Evolutionary conservation across 2,329 filamentous ascomycete genomes (phyloP), one percentile per base, ranked within the genome.

Genomic region (Fusarium burgessii): DNA sequence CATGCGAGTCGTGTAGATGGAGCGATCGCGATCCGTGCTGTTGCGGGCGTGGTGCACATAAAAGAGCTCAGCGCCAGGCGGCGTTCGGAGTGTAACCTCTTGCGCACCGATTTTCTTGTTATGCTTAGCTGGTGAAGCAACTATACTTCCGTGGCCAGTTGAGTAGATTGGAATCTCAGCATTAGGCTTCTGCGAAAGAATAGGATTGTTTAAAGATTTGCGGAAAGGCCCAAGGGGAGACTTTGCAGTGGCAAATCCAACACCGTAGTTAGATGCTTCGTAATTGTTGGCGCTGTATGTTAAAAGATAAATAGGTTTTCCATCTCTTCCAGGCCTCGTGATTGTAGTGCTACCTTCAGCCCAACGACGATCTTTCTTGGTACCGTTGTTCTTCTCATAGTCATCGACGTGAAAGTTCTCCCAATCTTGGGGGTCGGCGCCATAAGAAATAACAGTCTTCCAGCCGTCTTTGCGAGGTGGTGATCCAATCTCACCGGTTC

Each of bases 201-300:
- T 74, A 1, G 79, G 79, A 27, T 80, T 81, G 9, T 64, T 70
- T 0, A 70, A 51, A 7, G 79, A 78, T 45, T 81, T 81, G 43
- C 59, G 71, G 51, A 81, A 81, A 1, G 79, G 79, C 0, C 79
- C 79, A 17, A 78, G 59, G 0, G 79, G 79, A 5, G 78, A 78
- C 17, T 74, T 60, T 7, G 79, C 73, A 2, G 77, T 79, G 2
- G 79, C 78, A 35, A 79, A 81, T 8, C 79, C 79, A 18, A 80
- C 78, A 15, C 79, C 79, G 23, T 81, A 81, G 55, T 80, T 80
- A n/a, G 79, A 79, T 6, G 79, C 78, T 58, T 80, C 79, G 29
- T 69, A 80, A 68, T 80, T 80, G 70, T 80, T 80, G 65, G 77
- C 72, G 49, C 72, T 74, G 29, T 74, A 74, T 1, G 71, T 74